phyloP scores from a whole-genome alignment of 805 yeast species.

The Candida taoyuanica region DNA sequence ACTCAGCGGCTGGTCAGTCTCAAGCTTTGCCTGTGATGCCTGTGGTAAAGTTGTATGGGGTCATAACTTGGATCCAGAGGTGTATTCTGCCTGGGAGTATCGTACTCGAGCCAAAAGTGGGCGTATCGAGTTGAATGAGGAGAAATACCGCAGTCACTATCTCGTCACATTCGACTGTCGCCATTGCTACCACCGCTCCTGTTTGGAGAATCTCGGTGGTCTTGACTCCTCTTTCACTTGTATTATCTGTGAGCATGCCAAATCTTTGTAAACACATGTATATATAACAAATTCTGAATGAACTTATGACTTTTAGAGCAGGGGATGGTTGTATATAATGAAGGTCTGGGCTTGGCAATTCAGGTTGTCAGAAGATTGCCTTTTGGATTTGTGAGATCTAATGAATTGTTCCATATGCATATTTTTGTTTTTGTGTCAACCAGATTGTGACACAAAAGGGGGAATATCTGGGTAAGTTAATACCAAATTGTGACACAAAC shows the following conservation, averaged over 20 bases:
- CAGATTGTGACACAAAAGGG: too few species aligned
- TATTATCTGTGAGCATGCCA: conserved; percentile 33
- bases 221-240: conserved; percentile 30
- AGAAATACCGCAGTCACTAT: conserved; percentile 15
- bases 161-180: conserved; percentile 57
- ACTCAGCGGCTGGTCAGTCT: conserved; percentile 60
- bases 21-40: conserved; percentile 57
- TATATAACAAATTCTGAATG: too few species aligned
- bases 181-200: conserved; percentile 59
- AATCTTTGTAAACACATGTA: too few species aligned
- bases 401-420: too few species aligned
- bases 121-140: background rate
- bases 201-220: conserved; percentile 51
- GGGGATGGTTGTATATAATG: too few species aligned
- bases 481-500: too few species aligned
- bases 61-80: conserved; percentile 42
- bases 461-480: too few species aligned
- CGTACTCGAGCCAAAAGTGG: conserved; percentile 21
- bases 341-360: too few species aligned
- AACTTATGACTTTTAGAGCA: too few species aligned
- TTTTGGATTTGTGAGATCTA: too few species aligned
- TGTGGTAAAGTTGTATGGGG: conserved; percentile 81
- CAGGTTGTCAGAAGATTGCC: too few species aligned
- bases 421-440: too few species aligned
- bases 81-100: conserved; percentile 56